A percentile compares a stretch with the other conserved stretches of the same genome.
These are phyloP conservation scores for Russula vinacea DNA, from an alignment of 768 basidiomycete species.

Conservation along the genomic window DNA sequence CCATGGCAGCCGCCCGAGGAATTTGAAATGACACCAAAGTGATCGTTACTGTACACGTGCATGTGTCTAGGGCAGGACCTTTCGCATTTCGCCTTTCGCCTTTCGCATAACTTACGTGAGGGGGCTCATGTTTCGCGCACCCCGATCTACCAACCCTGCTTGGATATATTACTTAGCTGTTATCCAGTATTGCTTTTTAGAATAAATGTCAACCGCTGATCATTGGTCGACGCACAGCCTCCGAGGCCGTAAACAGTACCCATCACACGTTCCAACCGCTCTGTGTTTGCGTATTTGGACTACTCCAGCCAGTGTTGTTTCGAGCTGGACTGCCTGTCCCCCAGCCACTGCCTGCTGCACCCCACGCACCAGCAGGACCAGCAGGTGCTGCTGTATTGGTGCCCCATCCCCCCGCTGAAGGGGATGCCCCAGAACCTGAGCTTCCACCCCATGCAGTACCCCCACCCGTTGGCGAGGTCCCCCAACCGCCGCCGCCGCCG, in stretches of 20 bases:
- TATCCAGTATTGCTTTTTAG: not conserved
- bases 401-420: conserved; percentile 36
- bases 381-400: conserved; percentile 36
- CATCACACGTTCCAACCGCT: conserved; percentile 37
- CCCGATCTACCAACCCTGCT: conserved; percentile 15
- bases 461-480: conserved; percentile 20
- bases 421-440: conserved; percentile 28
- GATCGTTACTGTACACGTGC: conserved; percentile 7
- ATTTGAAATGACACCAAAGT: conserved; percentile 33
- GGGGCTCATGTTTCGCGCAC: conserved; percentile 17
- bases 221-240: conserved; percentile 20
- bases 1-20: conserved; percentile 30
- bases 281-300: conserved; percentile 32
- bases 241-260: not conserved
- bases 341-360: conserved; percentile 35
- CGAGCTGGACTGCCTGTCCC: conserved; percentile 32
- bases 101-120: not conserved
- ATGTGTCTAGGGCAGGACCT: too few species aligned
- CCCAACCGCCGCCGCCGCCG: conserved; percentile 17
- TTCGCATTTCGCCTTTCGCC: too few species aligned
- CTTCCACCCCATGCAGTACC: conserved; percentile 17
- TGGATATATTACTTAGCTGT: not conserved
- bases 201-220: conserved; percentile 9
- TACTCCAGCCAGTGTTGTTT: conserved; percentile 37
- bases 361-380: conserved; percentile 39